These are phyloP conservation scores for Hawksworthiomyces lignivorus DNA, from an alignment of 2,329 filamentous ascomycete species.

Conservation along the genomic window DNA sequence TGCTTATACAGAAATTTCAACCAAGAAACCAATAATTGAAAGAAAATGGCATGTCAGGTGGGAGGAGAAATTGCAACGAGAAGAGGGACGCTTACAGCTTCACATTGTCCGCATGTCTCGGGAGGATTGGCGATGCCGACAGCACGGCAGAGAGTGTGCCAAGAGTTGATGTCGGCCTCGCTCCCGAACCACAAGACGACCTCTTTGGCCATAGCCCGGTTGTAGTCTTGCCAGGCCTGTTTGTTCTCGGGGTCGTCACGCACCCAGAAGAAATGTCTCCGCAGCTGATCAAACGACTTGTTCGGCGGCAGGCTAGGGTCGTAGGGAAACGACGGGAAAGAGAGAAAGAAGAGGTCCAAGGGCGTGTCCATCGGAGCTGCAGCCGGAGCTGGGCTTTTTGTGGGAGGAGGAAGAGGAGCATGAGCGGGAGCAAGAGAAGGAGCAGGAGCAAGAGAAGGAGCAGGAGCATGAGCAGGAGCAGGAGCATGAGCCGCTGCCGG, in stretches of 20 bases:
- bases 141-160: conserved; percentile 6
- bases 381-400: too few species aligned
- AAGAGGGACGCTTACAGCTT: too few species aligned
- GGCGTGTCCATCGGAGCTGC: background rate
- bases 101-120: too few species aligned
- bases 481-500: too few species aligned
- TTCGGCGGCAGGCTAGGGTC: background rate
- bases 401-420: too few species aligned
- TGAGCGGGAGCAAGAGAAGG: too few species aligned
- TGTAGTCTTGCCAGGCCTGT: background rate
- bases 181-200: conserved; percentile 6
- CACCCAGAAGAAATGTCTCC: background rate
- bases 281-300: conserved; percentile 1
- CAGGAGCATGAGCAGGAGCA: too few species aligned
- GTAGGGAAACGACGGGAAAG: conserved; percentile 1
- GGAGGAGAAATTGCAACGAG: too few species aligned
- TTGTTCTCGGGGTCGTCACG: background rate
- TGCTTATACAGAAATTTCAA: too few species aligned
- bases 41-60: too few species aligned
- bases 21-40: too few species aligned
- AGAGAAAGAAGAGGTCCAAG: conserved; percentile 5
- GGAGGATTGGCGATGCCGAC: conserved; percentile 1
- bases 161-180: background rate
- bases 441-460: too few species aligned
- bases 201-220: conserved; percentile 2